Base-by-base conservation (phyloP, 139 green algal species). In the Chlamydomonas schloesseri region DNA sequence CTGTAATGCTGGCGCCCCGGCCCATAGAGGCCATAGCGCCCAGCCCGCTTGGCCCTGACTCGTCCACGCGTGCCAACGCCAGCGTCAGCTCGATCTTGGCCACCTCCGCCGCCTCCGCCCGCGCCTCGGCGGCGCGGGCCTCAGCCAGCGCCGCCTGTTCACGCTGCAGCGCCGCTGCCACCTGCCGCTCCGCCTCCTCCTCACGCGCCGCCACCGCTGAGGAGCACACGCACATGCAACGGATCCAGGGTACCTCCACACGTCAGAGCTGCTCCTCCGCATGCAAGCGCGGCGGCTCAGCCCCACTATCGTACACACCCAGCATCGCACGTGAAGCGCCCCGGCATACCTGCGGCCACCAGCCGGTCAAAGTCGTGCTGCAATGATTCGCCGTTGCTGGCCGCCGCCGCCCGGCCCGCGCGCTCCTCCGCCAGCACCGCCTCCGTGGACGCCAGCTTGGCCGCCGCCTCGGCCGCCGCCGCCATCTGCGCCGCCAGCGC, bases 51-150 rank as follows among this genome's bases (percentile, higher is more conserved):
- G 46, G 33, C 0, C 50, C 76, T 0, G 67, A 76, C 53, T 90
- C 89, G 67, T 88, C 83, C 26, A 73, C 64, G 2, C 85, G 73
- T 0, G 84, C 76, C 24, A 94, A 79, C 17, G 91, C 91, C 55
- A 93, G 64, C 4, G 91, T 93, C 23, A 94, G 87, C 85, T 94
- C 89, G 57, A 93, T 92, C 79, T 93, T 93, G 55, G 88, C 86
- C 24, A 71, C n/a, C 57, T 93, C 90, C n/a, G 90, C 90, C 28
- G 82, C 76, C 42, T 83, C 82, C 17, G 90, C 90, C 14, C 91
- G 86, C 58, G 47, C 71, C 73, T 89, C 72, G 0, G 90, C 88
- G 0, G 33, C 57, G 55, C 81, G 37, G 28, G 60, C 73, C 53
- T 82, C 53, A 11, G 79, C 88, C 68, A 78, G 64, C 67, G 69